Evolutionary conservation across 208 protist genomes (phyloP).

Genomic region (Herpetomonas tarakana): DNA sequence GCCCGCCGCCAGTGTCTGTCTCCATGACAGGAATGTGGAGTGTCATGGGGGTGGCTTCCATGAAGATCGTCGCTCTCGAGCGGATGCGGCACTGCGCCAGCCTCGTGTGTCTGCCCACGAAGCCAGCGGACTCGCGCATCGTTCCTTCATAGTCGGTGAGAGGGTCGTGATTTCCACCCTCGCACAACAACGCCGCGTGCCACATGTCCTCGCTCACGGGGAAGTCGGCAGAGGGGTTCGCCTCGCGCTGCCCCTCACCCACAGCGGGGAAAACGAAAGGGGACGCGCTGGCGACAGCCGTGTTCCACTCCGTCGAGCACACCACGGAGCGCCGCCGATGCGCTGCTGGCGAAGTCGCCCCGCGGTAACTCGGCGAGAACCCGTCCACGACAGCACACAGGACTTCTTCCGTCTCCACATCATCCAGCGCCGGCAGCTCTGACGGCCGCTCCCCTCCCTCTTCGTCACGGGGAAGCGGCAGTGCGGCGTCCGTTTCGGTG

Average conservation of each 20-base stretch:
- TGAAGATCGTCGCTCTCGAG: background rate
- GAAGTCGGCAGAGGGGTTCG: background rate
- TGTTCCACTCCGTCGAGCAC: background rate
- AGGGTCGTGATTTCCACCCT: background rate
- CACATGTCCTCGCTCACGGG: background rate
- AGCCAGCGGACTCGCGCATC: too few relatives aligned
- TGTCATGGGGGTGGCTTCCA: background rate
- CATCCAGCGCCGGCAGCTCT: too few relatives aligned
- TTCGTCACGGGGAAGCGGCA: too few relatives aligned
- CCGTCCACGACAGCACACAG: background rate
- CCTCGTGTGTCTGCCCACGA: background rate
- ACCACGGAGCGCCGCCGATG: background rate
- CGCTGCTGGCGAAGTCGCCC: background rate
- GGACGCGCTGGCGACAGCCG: background rate
- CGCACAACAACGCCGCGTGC: background rate
- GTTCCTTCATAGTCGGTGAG: too few relatives aligned
- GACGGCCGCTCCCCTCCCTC: too few relatives aligned
- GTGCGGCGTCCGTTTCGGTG: too few relatives aligned
- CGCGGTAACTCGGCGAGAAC: background rate
- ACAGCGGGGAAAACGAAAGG: background rate
- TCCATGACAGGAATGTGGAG: background rate
- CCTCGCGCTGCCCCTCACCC: background rate
- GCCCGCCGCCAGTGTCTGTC: background rate
- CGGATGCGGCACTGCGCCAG: background rate
- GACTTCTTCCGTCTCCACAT: background rate